Base-by-base conservation (phyloP, 495 filamentous ascomycete genomes). In the Glarea lozoyensis region DNA sequence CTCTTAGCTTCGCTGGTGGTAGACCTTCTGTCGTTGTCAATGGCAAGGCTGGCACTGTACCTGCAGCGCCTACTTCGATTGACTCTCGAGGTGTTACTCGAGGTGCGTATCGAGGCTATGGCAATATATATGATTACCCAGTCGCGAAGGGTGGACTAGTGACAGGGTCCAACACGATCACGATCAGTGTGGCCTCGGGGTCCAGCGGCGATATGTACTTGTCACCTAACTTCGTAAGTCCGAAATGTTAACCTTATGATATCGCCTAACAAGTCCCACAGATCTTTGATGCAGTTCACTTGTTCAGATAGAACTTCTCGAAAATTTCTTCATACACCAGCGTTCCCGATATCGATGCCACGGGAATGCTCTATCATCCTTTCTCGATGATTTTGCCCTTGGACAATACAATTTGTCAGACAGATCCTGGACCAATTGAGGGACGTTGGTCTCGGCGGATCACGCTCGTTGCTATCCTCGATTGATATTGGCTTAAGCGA, bases 81-180 rank as follows among this genome's bases (percentile, higher is more conserved):
- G 70, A 82, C 50, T 74, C 68, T 10, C 67, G 79, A 1, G 79
- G 79, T 12, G 70, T 82, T 0, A 84, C 79, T 11, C 60, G 79
- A 9, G 79, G 79, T 0, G 75, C 77, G 1, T 84, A 82, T 45
- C 61, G 76, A 0, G 79, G 79, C 0, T 59, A 65, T 43, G 76
- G 77, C 1, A 76, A 84, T 44, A 67, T 79, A 0, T 84, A 82
- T 46, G 66, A 71, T 34, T 71, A 78, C 16, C 56, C 52, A 5
- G 68, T 82, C 27, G 69, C 76, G 0, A 49, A 67, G 2, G 72
- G 74, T 0, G 74, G 59, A n/a, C 65, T 84, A 34, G 67, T 76
- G 7, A 61, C 54, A 4, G 79, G 79, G 1, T 56, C 46, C 2
- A 84, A 84, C 45, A 82, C 76, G n/a, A 72, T 84, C 17, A 71